A percentile compares a stretch with the other conserved stretches of the same genome.
Conservation (phyloP, 345 rosid genomes). For the thale cress (Arabidopsis thaliana) region DNA sequence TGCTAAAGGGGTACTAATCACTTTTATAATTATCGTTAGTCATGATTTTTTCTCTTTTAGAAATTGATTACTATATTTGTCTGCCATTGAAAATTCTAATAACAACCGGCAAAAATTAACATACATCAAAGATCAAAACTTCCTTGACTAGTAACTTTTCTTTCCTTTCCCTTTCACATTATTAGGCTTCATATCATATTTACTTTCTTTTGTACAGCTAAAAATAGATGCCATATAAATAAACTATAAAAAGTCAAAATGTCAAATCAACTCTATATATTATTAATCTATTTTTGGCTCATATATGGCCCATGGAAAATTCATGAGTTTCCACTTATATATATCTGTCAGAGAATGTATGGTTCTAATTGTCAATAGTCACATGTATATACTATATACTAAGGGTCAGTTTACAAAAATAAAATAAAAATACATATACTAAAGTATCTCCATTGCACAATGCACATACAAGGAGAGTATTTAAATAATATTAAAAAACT, state of each 20-base stretch:
- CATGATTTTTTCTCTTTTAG: conserved; percentile 36
- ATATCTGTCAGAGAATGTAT: conserved; percentile 19
- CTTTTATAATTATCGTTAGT: conserved; percentile 32
- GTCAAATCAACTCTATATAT: conserved; percentile 9
- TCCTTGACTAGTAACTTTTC: conserved; percentile 21
- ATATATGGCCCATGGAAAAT: conserved; percentile 8
- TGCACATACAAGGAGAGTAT: too few relatives aligned
- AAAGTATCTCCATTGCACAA: too few relatives aligned
- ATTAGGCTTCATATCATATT: conserved; percentile 28
- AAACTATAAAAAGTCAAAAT: conserved; percentile 12
- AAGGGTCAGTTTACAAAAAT: too few relatives aligned
- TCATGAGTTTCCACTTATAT: conserved; percentile 8
- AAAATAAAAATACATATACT: too few relatives aligned
- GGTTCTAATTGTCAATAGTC: conserved; percentile 12
- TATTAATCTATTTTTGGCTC: background rate
- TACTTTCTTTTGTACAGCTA: background rate
- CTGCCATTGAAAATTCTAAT: conserved; percentile 40
- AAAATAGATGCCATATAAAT: background rate
- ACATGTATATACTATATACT: background rate
- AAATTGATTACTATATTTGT: conserved; percentile 36
- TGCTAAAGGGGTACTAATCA: conserved; percentile 35
- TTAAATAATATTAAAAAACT: too few relatives aligned
- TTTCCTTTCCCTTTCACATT: conserved; percentile 33
- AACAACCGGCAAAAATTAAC: conserved; percentile 35
- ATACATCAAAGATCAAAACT: conserved; percentile 35